phyloP scores from a whole-genome alignment of 2,329 filamentous ascomycete genomes.

The Fusarium devonianum region DNA sequence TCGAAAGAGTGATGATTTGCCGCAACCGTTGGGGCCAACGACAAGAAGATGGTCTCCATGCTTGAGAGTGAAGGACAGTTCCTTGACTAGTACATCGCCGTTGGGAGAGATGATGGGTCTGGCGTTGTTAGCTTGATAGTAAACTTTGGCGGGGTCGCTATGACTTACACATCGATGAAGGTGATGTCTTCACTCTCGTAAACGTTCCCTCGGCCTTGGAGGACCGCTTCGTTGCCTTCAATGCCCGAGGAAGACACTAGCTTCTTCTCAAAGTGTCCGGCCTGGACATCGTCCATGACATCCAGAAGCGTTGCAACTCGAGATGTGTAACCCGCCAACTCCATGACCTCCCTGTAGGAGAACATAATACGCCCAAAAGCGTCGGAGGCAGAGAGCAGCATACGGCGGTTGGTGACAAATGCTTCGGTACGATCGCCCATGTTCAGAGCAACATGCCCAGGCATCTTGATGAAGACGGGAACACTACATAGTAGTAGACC shows the following conservation, averaged over 20 bases:
- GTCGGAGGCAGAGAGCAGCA: conserved; percentile 92
- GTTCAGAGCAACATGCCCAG: conserved; percentile 68
- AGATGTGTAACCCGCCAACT: conserved; percentile 93
- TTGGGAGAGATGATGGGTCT: conserved; percentile 95
- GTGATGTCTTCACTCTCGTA: conserved; percentile 84
- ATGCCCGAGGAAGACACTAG: conserved; percentile 88
- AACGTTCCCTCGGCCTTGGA: conserved; percentile 81
- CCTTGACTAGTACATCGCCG: conserved; percentile 87
- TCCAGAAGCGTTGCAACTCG: conserved; percentile 88
- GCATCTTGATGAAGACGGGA: conserved; percentile 94
- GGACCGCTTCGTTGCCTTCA: conserved; percentile 81
- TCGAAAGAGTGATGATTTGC: conserved; percentile 94
- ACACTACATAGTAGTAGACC: conserved; percentile 92
- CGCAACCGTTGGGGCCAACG: conserved; percentile 95
- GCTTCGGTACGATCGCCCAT: conserved; percentile 77
- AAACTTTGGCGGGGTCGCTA: not conserved
- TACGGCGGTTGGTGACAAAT: conserved; percentile 92
- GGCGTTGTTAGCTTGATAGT: conserved; percentile 27
- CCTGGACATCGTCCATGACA: conserved; percentile 92
- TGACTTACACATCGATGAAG: conserved; percentile 77
- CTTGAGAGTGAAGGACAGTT: conserved; percentile 85
- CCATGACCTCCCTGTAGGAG: conserved; percentile 96
- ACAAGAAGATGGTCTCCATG: conserved; percentile 92
- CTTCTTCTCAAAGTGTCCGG: conserved; percentile 94
- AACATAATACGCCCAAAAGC: conserved; percentile 97